Percentiles rank a stretch among this genome's conserved stretches.
Conservation (phyloP, 1,139 yeast genomes). For the Protomyces arabidopsidicola region DNA sequence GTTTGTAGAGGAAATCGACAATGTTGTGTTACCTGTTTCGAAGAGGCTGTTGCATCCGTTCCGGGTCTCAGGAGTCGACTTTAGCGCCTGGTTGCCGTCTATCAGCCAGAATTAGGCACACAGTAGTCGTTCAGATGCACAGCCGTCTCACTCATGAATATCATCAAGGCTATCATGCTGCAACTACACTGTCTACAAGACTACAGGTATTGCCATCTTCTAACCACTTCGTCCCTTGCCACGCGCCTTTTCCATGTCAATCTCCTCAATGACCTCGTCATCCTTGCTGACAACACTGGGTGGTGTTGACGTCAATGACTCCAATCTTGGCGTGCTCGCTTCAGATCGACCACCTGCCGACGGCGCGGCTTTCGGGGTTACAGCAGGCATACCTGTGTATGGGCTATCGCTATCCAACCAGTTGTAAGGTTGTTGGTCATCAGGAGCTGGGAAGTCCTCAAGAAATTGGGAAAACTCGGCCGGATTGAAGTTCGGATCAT, state of each 20-base stretch:
- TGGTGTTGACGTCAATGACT: background rate
- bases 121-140: too few species aligned
- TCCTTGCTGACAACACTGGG: background rate
- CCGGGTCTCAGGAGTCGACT: too few species aligned
- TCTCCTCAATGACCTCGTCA: conserved; percentile 22
- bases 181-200: too few species aligned
- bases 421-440: background rate
- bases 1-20: too few species aligned
- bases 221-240: conserved; percentile 8
- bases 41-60: too few species aligned
- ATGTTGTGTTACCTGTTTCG: too few species aligned
- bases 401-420: background rate
- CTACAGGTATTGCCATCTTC: background rate
- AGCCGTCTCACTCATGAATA: too few species aligned
- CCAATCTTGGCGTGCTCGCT: background rate
- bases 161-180: too few species aligned
- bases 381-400: background rate
- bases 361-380: background rate
- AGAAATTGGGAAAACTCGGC: background rate
- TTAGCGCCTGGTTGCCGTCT: too few species aligned
- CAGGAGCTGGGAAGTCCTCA: background rate
- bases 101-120: too few species aligned
- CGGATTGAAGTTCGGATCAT: background rate
- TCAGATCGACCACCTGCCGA: background rate
- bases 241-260: conserved; percentile 25